phyloP scores from a whole-genome alignment of 371 early-diverging fungal species.

The Lichtheimia ornata region DNA sequence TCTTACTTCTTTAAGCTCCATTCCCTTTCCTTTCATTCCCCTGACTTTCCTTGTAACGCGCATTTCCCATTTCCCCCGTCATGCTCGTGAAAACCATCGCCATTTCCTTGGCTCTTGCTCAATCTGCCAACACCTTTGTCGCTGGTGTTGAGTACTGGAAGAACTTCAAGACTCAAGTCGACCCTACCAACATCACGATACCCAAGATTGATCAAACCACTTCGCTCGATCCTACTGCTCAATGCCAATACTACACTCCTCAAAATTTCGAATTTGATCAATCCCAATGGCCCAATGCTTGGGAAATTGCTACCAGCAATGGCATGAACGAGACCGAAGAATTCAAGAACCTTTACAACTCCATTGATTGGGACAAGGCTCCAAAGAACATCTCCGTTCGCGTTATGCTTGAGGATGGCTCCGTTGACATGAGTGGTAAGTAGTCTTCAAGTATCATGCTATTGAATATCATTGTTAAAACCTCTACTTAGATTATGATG shows the following conservation, averaged over 20 bases:
- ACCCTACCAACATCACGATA: slow-evolving; percentile 29
- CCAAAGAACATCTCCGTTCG: slow-evolving; percentile 25
- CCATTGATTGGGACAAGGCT: slow-evolving; percentile 26
- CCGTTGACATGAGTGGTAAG: slow-evolving; percentile 14
- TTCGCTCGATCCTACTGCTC: slow-evolving; percentile 21
- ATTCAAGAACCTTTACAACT: slow-evolving; percentile 26
- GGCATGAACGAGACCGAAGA: slow-evolving; percentile 32
- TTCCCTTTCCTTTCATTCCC: slow-evolving; percentile 4
- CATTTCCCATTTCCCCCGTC: background rate
- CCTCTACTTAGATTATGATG: slow-evolving; percentile 12
- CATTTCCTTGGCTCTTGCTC: slow-evolving; percentile 23
- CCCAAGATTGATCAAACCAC: slow-evolving; percentile 47
- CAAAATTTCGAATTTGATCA: slow-evolving; percentile 13
- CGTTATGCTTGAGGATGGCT: slow-evolving; percentile 12
- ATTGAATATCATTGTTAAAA: too few species aligned
- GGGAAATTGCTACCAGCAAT: slow-evolving; percentile 34
- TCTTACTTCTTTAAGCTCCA: background rate
- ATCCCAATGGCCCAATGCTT: slow-evolving; percentile 28
- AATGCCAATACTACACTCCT: slow-evolving; percentile 25
- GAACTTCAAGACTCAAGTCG: slow-evolving; percentile 17
- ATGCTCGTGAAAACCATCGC: slow-evolving; percentile 35
- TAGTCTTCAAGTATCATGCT: too few species aligned
- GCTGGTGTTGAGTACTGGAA: slow-evolving; percentile 20
- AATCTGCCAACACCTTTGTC: slow-evolving; percentile 7
- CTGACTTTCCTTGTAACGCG: slow-evolving; percentile 1